Evolutionary conservation across 2,329 filamentous ascomycete genomes (phyloP).

Genomic region (Huntiella bhutanensis): DNA sequence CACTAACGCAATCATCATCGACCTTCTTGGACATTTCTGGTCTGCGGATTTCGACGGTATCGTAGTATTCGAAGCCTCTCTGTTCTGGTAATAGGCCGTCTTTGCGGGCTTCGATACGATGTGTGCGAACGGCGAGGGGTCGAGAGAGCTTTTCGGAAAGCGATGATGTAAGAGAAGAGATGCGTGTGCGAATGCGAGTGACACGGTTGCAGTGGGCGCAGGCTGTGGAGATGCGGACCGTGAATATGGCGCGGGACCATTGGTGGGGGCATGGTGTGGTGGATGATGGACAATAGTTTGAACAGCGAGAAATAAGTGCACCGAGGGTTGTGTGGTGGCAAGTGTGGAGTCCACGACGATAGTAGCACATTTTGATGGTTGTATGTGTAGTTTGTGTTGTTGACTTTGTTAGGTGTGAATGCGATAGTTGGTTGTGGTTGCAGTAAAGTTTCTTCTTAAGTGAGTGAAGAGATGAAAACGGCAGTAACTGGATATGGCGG

Average conservation of each 20-base stretch:
- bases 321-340: conserved; percentile 13
- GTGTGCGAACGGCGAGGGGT: conserved; percentile 2
- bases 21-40: neutral
- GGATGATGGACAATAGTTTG: neutral
- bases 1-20: conserved; percentile 7
- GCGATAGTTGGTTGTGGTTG: neutral
- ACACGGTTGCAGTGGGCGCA: conserved; percentile 6
- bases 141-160: conserved; percentile 4
- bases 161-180: conserved; percentile 7
- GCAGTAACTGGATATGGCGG: too few species aligned
- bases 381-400: neutral
- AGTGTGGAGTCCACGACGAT: conserved; percentile 12
- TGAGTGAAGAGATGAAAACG: too few species aligned
- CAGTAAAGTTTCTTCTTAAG: too few species aligned
- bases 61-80: conserved; percentile 3
- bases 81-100: neutral
- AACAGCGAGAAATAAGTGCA: conserved; percentile 8
- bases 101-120: conserved; percentile 2
- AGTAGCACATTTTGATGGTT: conserved; percentile 13
- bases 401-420: neutral
- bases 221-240: conserved; percentile 5
- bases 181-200: conserved; percentile 5
- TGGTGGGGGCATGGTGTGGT: conserved; percentile 4
- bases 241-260: conserved; percentile 12
- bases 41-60: conserved; percentile 2